Conservation (phyloP, 805 yeast species). For the Metschnikowia peoriensis region DNA sequence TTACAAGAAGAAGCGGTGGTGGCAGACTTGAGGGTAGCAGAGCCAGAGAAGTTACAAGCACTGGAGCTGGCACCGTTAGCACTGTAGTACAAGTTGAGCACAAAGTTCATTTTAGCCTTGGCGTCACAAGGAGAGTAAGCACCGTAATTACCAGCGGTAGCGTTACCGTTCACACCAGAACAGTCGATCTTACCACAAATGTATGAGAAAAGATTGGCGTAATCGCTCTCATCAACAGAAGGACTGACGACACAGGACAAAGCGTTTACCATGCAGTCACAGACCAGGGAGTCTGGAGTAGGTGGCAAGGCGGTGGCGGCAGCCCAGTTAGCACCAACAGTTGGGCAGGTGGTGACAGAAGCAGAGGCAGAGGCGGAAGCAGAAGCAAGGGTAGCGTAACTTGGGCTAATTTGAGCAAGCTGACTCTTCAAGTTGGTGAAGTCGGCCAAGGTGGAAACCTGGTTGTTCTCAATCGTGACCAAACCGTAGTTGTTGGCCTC, state of each 20-base stretch:
- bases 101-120: slow-evolving; percentile 38
- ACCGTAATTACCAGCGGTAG: slow-evolving; percentile 41
- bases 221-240: slow-evolving; percentile 30
- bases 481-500: slow-evolving; percentile 76
- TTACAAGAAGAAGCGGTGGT: slow-evolving; percentile 55
- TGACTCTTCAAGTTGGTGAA: slow-evolving; percentile 42
- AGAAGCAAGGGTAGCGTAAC: slow-evolving; percentile 29
- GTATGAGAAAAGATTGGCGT: slow-evolving; percentile 32
- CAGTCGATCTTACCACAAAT: slow-evolving; percentile 38
- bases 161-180: slow-evolving; percentile 37
- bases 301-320: slow-evolving; percentile 44
- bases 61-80: slow-evolving; percentile 40
- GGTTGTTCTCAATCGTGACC: slow-evolving; percentile 46
- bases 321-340: slow-evolving; percentile 31
- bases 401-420: slow-evolving; percentile 54
- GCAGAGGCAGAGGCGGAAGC: slow-evolving; percentile 21
- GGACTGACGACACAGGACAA: slow-evolving; percentile 35
- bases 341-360: slow-evolving; percentile 37
- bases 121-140: slow-evolving; percentile 39
- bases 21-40: slow-evolving; percentile 43
- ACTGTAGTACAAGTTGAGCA: slow-evolving; percentile 39
- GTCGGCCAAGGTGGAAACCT: slow-evolving; percentile 62
- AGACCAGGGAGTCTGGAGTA: slow-evolving; percentile 38
- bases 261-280: slow-evolving; percentile 36
- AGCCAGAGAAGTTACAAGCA: slow-evolving; percentile 67